phyloP scores from a whole-genome alignment of 2,329 filamentous ascomycete species.

The Dendryphion nanum region DNA sequence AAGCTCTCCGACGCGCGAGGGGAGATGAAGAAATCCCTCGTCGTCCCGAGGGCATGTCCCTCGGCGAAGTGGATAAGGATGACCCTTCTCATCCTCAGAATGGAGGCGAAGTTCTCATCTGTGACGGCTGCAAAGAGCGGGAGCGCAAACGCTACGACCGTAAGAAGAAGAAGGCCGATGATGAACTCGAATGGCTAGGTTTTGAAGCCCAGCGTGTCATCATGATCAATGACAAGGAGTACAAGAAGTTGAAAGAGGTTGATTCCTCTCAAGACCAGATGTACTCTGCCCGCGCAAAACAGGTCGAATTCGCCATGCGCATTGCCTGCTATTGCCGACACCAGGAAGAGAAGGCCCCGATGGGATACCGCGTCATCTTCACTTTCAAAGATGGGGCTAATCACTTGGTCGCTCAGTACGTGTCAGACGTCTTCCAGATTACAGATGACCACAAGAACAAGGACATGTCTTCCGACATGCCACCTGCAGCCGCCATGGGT shows the following conservation, averaged over 20 bases:
- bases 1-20: conserved; percentile 64
- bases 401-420: conserved; percentile 76
- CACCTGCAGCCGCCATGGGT: background rate
- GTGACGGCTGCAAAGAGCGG: conserved; percentile 82
- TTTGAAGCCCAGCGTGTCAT: conserved; percentile 45
- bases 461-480: conserved; percentile 21
- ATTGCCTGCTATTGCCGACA: conserved; percentile 97
- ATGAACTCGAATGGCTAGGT: conserved; percentile 77
- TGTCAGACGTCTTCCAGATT: conserved; percentile 82
- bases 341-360: conserved; percentile 77
- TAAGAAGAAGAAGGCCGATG: conserved; percentile 93
- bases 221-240: conserved; percentile 40
- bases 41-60: conserved; percentile 37
- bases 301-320: conserved; percentile 86
- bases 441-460: conserved; percentile 92
- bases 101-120: conserved; percentile 92
- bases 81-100: conserved; percentile 74
- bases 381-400: conserved; percentile 82
- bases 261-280: conserved; percentile 15
- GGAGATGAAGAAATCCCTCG: conserved; percentile 40
- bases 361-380: conserved; percentile 87
- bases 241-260: conserved; percentile 32
- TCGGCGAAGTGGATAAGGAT: conserved; percentile 51
- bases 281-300: conserved; percentile 54
- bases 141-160: conserved; percentile 87